Base-by-base conservation (phyloP, 306 rosid genomes). In the Lagenaria siceraria region DNA sequence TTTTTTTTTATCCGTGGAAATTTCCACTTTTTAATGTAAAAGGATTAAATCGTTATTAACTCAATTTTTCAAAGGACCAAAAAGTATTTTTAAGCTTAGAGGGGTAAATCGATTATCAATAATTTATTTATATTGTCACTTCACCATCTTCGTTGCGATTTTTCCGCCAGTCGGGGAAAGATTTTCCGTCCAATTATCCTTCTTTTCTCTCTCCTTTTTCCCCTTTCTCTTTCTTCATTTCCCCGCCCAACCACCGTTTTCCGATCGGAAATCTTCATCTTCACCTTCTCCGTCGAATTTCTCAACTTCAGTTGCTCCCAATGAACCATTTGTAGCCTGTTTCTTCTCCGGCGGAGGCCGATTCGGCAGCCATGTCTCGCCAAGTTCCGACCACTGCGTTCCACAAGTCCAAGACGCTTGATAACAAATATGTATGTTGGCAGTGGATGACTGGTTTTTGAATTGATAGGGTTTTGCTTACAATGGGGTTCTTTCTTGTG, bases 361-460 rank as follows among this genome's bases (percentile, higher is more conserved):
- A 62, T 77, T 77, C n/a, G 22, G 77, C 78, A 55, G 85, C 78
- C 48, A 96, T 96, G 99, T 90, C 99, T 65, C 97, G 98, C 75
- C 96, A 88, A 77, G 25, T 87, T 49, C 76, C 96, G 43, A 48
- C 90, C 79, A 9, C 97, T 64, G 98, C 97, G 24, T 89, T 89
- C 82, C 89, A 85, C 79, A 92, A 96, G 84, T 84, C 95, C 59
- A 96, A 96, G 89, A 96, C 99, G n/a, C 99, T 96, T 77, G 99
- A 90, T 84, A 92, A 96, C 56, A 96, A 96, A 96, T 96, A 92
- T 74, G 99, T 90, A 83, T 78, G 87, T 36, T 17, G 21, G 80
- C 24, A 58, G 22, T 53, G 7, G 18, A 11, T 40, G 18, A 11
- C 18, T 76, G 40, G 15, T 78, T 74, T 73, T 1, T 69, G 11